A percentile compares a stretch with the other conserved stretches of the same genome.
Conservation (phyloP, 2,329 filamentous ascomycete species). For the Sordariomycetes sp. region DNA sequence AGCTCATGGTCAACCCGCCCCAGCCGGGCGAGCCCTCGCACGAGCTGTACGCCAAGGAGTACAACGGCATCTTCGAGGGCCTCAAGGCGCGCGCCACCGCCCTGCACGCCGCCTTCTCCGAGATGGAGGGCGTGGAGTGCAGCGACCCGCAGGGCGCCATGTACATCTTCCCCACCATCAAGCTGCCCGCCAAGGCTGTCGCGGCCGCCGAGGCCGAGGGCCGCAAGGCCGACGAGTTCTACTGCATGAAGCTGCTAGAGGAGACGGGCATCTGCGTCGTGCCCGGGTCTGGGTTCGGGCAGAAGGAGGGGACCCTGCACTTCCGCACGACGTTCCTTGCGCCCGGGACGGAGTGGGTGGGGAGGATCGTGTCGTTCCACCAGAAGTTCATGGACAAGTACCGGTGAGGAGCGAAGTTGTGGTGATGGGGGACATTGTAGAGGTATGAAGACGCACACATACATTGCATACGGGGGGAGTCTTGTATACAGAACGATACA, state of each 20-base stretch:
- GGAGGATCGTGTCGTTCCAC: constrained; percentile 82
- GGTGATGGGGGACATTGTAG: neutral
- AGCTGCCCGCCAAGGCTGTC: constrained; percentile 62
- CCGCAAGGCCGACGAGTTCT: constrained; percentile 80
- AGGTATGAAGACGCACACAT: neutral
- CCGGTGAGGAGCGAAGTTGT: constrained; percentile 21
- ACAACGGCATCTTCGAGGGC: constrained; percentile 68
- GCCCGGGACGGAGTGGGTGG: constrained; percentile 91
- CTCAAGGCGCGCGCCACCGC: constrained; percentile 72
- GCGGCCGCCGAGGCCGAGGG: constrained; percentile 66
- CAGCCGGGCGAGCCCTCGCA: constrained; percentile 72
- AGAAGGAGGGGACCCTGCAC: constrained; percentile 83
- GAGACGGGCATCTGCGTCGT: constrained; percentile 93
- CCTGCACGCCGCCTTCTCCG: constrained; percentile 77
- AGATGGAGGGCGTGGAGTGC: constrained; percentile 95
- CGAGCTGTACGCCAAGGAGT: constrained; percentile 76
- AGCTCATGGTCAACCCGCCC: constrained; percentile 96
- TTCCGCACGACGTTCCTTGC: constrained; percentile 96
- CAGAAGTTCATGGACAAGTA: constrained; percentile 82
- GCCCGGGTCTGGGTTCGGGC: constrained; percentile 85
- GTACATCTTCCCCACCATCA: constrained; percentile 98
- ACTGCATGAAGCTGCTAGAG: constrained; percentile 83
- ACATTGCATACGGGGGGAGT: neutral
- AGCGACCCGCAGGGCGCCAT: constrained; percentile 86
- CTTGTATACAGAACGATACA: neutral